Percentiles rank a stretch among this genome's conserved stretches.
Evolutionary conservation across 2,329 filamentous ascomycete species (phyloP).

Genomic region (Alternaria angustiovoidea): DNA sequence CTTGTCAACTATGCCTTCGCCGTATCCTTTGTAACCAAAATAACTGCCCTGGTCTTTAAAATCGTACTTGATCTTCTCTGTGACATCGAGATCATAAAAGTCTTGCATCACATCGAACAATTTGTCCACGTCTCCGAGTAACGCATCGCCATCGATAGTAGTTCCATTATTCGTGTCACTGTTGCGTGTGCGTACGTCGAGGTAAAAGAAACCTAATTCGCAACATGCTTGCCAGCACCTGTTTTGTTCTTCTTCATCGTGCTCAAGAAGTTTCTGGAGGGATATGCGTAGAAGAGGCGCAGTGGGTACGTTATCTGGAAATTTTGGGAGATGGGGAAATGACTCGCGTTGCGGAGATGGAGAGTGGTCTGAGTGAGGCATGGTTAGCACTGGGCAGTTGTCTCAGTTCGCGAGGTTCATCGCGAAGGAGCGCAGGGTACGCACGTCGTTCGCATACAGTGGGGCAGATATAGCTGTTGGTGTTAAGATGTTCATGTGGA

Average conservation of each 20-base stretch:
- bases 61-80: slow-evolving; percentile 65
- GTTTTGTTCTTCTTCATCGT: slow-evolving; percentile 47
- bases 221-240: slow-evolving; percentile 54
- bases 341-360: slow-evolving; percentile 17
- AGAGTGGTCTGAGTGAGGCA: slow-evolving; percentile 35
- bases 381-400: slow-evolving; percentile 6
- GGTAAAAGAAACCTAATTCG: slow-evolving; percentile 66
- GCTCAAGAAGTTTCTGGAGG: slow-evolving; percentile 49
- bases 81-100: slow-evolving; percentile 58
- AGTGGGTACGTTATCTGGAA: slow-evolving; percentile 52
- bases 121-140: slow-evolving; percentile 55
- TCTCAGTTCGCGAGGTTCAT: not conserved
- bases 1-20: slow-evolving; percentile 57
- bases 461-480: not conserved
- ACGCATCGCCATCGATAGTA: slow-evolving; percentile 44
- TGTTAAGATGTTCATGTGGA: not conserved
- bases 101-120: slow-evolving; percentile 57
- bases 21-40: slow-evolving; percentile 61
- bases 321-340: slow-evolving; percentile 51
- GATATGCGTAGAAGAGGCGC: slow-evolving; percentile 54
- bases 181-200: slow-evolving; percentile 53
- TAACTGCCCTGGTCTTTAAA: slow-evolving; percentile 60
- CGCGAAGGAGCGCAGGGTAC: not conserved
- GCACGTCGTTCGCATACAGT: slow-evolving; percentile 1
- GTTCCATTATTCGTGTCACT: not conserved